Evolutionary conservation across 83 land plant species (phyloP).

Genomic region (Thuja plicata): DNA sequence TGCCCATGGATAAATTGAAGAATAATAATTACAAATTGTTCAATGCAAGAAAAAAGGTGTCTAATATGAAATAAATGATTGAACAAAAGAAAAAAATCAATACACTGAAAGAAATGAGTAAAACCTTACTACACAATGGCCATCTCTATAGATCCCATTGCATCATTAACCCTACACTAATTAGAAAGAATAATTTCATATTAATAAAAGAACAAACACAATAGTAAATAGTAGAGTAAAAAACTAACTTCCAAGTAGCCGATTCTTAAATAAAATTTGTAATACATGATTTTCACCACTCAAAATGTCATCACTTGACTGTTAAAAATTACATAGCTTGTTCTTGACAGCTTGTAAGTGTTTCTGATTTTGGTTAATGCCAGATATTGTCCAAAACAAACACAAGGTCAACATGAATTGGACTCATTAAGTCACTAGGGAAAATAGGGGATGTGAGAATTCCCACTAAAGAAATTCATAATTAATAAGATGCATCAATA

Average conservation of each 20-base stretch:
- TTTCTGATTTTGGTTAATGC: neutral
- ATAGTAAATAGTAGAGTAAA: neutral
- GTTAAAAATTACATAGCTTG: neutral
- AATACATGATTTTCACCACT: neutral
- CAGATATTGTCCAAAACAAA: neutral
- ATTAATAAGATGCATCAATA: too few species aligned
- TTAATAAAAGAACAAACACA: neutral
- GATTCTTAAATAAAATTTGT: neutral
- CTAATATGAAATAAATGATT: neutral
- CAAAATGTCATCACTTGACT: neutral
- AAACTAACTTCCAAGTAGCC: neutral
- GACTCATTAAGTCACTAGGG: neutral
- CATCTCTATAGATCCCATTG: constrained; percentile 33
- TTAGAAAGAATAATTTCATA: neutral
- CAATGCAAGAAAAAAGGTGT: neutral
- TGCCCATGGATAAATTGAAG: too few species aligned
- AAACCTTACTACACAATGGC: constrained; percentile 32
- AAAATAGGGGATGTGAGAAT: neutral
- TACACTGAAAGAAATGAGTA: neutral
- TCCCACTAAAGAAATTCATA: neutral
- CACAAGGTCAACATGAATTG: too few species aligned
- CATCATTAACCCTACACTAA: constrained; percentile 36
- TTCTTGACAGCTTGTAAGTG: neutral
- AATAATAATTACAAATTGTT: neutral
- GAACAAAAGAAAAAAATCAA: neutral